Evolutionary conservation across 495 filamentous ascomycete genomes (phyloP).

Genomic region (Penicillium chermesinum): DNA sequence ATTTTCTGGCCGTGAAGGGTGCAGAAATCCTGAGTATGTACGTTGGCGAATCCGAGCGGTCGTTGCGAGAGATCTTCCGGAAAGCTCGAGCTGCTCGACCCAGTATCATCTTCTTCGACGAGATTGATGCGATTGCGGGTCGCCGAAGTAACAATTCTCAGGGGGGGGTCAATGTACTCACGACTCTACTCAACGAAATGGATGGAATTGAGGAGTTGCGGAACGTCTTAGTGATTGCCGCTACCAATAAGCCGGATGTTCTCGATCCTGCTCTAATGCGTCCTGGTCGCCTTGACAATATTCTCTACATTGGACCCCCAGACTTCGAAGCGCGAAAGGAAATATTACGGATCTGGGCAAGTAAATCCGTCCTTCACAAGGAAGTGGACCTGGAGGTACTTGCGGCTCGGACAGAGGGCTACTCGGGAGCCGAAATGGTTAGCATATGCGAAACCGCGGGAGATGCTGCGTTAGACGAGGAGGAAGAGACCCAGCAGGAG

Average conservation of each 20-base stretch:
- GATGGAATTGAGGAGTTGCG: conserved; percentile 85
- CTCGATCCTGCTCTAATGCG: conserved; percentile 85
- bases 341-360: conserved; percentile 65
- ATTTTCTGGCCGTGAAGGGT: conserved; percentile 96
- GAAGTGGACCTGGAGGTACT: conserved; percentile 63
- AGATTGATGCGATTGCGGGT: conserved; percentile 90
- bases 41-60: conserved; percentile 91
- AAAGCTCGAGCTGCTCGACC: conserved; percentile 82
- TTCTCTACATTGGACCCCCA: conserved; percentile 87
- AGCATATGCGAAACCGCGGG: conserved; percentile 69
- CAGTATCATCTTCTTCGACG: conserved; percentile 97
- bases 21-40: conserved; percentile 96
- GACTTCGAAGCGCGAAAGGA: conserved; percentile 68
- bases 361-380: conserved; percentile 54
- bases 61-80: conserved; percentile 80
- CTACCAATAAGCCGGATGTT: conserved; percentile 84
- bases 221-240: conserved; percentile 85
- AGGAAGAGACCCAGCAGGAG: conserved; percentile 41
- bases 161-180: conserved; percentile 72
- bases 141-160: conserved; percentile 53
- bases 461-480: conserved; percentile 53
- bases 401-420: conserved; percentile 69
- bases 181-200: conserved; percentile 92
- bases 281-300: conserved; percentile 79
- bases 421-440: conserved; percentile 85